Evolutionary conservation across 192 early-diverging fungal species (phyloP).

Genomic region (Gaertneriomyces semiglobifer): DNA sequence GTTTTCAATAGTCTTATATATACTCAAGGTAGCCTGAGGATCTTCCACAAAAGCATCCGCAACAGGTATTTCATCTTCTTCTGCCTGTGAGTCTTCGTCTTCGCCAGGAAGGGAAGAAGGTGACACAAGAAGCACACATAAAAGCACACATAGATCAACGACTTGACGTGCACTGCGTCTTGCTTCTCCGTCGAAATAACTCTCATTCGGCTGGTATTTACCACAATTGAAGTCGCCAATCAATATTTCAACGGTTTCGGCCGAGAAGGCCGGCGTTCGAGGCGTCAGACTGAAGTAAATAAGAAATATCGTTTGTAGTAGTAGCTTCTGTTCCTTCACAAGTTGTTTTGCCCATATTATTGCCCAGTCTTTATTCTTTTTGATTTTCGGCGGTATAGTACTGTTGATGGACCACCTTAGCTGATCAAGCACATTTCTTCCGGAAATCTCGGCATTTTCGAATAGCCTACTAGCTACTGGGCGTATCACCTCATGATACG

Average conservation of each 20-base stretch:
- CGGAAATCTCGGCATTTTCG: neutral
- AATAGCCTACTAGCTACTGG: conserved; percentile 15
- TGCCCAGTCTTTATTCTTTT: conserved; percentile 22
- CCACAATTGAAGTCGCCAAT: conserved; percentile 31
- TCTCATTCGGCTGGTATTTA: conserved; percentile 33
- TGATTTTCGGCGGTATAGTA: conserved; percentile 26
- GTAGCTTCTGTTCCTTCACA: conserved; percentile 36
- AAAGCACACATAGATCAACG: conserved; percentile 32
- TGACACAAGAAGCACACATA: conserved; percentile 4
- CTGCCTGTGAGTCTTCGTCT: neutral
- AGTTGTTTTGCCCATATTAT: conserved; percentile 37
- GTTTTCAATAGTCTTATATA: conserved; percentile 9
- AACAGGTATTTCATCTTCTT: neutral
- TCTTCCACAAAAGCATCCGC: neutral
- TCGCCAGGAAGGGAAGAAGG: neutral
- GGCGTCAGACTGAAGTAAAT: conserved; percentile 31
- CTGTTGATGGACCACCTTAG: conserved; percentile 13
- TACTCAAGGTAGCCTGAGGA: conserved; percentile 1
- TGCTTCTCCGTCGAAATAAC: conserved; percentile 34
- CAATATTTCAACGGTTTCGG: neutral
- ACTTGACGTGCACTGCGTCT: conserved; percentile 21
- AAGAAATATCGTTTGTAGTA: conserved; percentile 43
- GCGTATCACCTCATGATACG: conserved; percentile 7
- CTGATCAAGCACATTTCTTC: conserved; percentile 23
- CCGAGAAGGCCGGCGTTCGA: conserved; percentile 2